Conservation (phyloP, 345 rosid genomes). For the Eucalyptus polyanthemos region DNA sequence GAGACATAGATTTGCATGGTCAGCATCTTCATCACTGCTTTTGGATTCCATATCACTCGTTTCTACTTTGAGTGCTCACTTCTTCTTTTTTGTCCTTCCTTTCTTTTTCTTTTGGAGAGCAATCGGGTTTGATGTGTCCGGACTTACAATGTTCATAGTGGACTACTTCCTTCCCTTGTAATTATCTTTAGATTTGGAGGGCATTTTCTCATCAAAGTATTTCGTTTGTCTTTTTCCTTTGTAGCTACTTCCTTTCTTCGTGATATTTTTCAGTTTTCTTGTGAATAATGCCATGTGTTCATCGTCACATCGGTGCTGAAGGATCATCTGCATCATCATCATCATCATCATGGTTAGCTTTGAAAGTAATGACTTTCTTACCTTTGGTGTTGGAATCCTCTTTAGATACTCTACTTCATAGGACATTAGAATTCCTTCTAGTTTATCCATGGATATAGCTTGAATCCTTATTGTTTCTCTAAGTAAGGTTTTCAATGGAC, state of each 20-base stretch:
- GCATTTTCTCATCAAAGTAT: background rate
- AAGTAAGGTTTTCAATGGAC: background rate
- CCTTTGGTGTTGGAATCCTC: background rate
- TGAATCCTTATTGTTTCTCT: background rate
- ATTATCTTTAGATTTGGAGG: background rate
- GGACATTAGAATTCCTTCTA: background rate
- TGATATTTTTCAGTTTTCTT: too few species aligned
- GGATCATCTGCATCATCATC: background rate
- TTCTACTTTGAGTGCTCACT: background rate
- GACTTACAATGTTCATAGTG: background rate
- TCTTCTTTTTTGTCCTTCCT: background rate
- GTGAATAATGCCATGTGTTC: background rate
- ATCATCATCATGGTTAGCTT: too few species aligned
- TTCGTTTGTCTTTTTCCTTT: background rate
- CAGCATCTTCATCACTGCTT: background rate
- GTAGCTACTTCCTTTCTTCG: background rate
- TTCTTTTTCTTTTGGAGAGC: background rate
- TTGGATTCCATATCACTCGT: background rate
- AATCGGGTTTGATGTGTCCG: background rate
- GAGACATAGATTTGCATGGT: background rate
- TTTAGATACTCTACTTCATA: background rate
- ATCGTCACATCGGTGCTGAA: background rate
- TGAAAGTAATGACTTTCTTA: background rate
- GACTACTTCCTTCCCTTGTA: background rate
- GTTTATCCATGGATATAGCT: background rate